Percentiles rank a stretch among this genome's conserved stretches.
These are phyloP conservation scores for Ustulina deusta DNA, from an alignment of 2,329 filamentous ascomycete species.

Conservation along the genomic window DNA sequence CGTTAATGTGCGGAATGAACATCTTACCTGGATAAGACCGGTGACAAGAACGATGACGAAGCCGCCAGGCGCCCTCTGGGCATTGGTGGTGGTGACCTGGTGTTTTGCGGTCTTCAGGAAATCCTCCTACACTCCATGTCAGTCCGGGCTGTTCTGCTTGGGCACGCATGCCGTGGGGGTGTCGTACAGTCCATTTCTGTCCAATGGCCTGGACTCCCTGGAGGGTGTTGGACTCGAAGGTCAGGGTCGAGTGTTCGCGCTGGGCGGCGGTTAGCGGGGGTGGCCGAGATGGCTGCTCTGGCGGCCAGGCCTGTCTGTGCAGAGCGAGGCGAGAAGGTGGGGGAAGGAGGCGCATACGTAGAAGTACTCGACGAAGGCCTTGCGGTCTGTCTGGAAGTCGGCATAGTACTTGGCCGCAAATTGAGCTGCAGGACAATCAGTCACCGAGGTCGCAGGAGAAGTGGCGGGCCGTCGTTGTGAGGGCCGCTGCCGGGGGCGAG, in stretches of 20 bases:
- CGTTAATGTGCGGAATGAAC: slow-evolving; percentile 3
- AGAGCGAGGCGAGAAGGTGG: slow-evolving; percentile 20
- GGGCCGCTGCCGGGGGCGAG: background rate
- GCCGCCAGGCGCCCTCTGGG: slow-evolving; percentile 78
- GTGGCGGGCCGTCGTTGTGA: background rate
- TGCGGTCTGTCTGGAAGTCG: slow-evolving; percentile 36
- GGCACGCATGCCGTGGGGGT: background rate
- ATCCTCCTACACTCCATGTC: slow-evolving; percentile 34
- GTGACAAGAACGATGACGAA: slow-evolving; percentile 90
- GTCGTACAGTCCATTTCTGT: slow-evolving; percentile 82
- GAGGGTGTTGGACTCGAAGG: slow-evolving; percentile 80
- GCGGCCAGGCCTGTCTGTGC: background rate
- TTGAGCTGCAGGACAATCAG: slow-evolving; percentile 29
- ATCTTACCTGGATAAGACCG: slow-evolving; percentile 70
- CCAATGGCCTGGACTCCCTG: slow-evolving; percentile 75
- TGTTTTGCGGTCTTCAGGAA: slow-evolving; percentile 40
- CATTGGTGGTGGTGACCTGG: slow-evolving; percentile 80
- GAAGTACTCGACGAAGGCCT: slow-evolving; percentile 38
- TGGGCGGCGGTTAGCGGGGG: slow-evolving; percentile 55
- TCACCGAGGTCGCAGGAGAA: background rate
- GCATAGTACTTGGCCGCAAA: slow-evolving; percentile 40
- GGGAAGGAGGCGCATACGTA: slow-evolving; percentile 37
- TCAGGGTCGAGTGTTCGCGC: slow-evolving; percentile 90
- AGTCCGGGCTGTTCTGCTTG: slow-evolving; percentile 6
- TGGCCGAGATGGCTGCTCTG: slow-evolving; percentile 7